Percentiles rank a stretch among this genome's conserved stretches.
phyloP scores from a whole-genome alignment of 805 yeast genomes.

The Monosporozyma unispora region DNA sequence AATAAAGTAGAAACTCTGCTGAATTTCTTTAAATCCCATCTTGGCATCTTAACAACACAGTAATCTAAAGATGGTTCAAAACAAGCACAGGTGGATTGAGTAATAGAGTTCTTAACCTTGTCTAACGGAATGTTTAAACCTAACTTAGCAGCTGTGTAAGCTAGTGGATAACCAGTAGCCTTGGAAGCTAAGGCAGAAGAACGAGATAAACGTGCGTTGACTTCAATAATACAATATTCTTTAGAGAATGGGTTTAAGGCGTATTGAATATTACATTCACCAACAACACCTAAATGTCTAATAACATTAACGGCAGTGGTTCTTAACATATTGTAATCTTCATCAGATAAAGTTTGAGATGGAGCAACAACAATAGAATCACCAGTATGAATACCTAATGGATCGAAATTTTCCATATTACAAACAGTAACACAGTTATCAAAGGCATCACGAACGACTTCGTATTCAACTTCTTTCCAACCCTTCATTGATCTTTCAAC shows the following conservation, averaged over 20 bases:
- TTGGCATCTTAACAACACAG: constrained; percentile 94
- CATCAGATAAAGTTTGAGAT: constrained; percentile 92
- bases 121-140: constrained; percentile 89
- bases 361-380: constrained; percentile 99
- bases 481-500: constrained; percentile 97
- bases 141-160: constrained; percentile 94
- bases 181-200: constrained; percentile 98
- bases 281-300: constrained; percentile 96
- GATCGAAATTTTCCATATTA: constrained; percentile 98
- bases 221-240: constrained; percentile 96
- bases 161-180: constrained; percentile 97
- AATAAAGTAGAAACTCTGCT: constrained; percentile 81
- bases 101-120: constrained; percentile 87
- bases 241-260: constrained; percentile 89
- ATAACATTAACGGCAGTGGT: constrained; percentile 96
- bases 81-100: constrained; percentile 89
- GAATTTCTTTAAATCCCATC: constrained; percentile 97
- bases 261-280: constrained; percentile 97
- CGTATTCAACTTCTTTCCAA: constrained; percentile 98
- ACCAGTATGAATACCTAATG: constrained; percentile 97
- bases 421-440: constrained; percentile 98
- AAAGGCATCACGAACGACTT: constrained; percentile 94
- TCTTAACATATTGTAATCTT: constrained; percentile 95
- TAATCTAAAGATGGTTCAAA: constrained; percentile 97
- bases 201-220: constrained; percentile 93